Evolutionary conservation across 1,284 basidiomycete species (phyloP).

Genomic region (Vanrija sp.): DNA sequence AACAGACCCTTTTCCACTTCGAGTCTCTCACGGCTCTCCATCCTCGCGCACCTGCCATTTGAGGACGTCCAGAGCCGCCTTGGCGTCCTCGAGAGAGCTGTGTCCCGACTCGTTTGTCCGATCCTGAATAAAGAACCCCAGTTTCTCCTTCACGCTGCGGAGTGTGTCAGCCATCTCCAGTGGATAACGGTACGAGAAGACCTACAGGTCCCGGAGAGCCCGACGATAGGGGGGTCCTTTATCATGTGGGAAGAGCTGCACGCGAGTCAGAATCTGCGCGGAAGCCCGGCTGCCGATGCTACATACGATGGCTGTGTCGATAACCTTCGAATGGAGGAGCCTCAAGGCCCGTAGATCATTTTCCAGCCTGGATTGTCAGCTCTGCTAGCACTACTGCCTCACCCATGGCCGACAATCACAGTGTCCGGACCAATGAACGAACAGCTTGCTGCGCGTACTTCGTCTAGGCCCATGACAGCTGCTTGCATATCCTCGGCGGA

Average conservation of each 20-base stretch:
- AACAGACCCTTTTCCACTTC: no score
- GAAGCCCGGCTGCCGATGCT: not conserved
- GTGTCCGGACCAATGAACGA: slow-evolving; percentile 69
- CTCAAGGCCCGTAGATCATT: slow-evolving; percentile 84
- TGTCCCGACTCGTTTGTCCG: slow-evolving; percentile 65
- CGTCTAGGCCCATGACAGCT: slow-evolving; percentile 62
- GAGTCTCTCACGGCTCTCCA: slow-evolving; percentile 1
- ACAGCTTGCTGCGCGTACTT: slow-evolving; percentile 64
- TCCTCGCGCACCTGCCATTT: slow-evolving; percentile 47
- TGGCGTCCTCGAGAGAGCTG: slow-evolving; percentile 77
- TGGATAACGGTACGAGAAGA: slow-evolving; percentile 11
- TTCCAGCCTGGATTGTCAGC: slow-evolving; percentile 56
- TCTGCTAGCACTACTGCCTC: slow-evolving; percentile 9
- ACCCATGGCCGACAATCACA: slow-evolving; percentile 66
- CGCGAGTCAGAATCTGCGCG: not conserved
- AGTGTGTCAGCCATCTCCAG: not conserved
- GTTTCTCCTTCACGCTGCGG: slow-evolving; percentile 65
- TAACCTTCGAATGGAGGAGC: slow-evolving; percentile 71
- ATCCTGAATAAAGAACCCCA: slow-evolving; percentile 70
- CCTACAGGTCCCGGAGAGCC: slow-evolving; percentile 73
- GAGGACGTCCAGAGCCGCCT: slow-evolving; percentile 79
- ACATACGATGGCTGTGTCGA: slow-evolving; percentile 68
- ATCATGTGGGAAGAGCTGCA: slow-evolving; percentile 69
- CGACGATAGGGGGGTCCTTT: slow-evolving; percentile 72
- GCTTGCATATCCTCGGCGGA: slow-evolving; percentile 58